Conservation (phyloP, 1,139 yeast species). For the Yamadazyma aaseri region DNA sequence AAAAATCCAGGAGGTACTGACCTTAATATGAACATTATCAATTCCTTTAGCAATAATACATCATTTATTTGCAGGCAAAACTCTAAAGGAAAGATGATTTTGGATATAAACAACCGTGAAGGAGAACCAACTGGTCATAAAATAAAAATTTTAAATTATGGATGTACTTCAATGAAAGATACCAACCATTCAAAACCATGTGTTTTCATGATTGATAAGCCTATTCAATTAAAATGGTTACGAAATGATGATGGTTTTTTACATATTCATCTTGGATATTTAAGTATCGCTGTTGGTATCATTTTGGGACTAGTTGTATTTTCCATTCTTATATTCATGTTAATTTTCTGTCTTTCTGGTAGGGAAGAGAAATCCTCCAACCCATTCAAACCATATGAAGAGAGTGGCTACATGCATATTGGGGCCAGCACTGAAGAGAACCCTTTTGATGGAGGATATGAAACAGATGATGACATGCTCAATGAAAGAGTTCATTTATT, state of each 20-base stretch:
- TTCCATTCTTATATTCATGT: constrained; percentile 29
- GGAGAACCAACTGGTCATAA: constrained; percentile 54
- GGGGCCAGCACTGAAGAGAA: constrained; percentile 28
- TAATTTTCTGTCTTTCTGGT: constrained; percentile 28
- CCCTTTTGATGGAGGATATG: constrained; percentile 40
- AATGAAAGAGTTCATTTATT: constrained; percentile 34
- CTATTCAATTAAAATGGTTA: constrained; percentile 59
- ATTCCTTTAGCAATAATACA: constrained; percentile 11
- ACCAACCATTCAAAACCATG: constrained; percentile 40
- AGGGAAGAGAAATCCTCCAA: constrained; percentile 9
- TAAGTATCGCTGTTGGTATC: constrained; percentile 66
- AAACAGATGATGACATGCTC: constrained; percentile 43
- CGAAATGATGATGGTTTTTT: constrained; percentile 36
- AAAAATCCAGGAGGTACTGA: not conserved
- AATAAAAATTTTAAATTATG: constrained; percentile 62
- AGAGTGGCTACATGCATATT: constrained; percentile 39
- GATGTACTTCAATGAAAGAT: constrained; percentile 52
- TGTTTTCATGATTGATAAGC: constrained; percentile 69
- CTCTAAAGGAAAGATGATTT: constrained; percentile 9
- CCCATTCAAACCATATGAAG: constrained; percentile 11
- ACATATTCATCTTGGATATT: constrained; percentile 61
- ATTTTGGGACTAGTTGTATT: constrained; percentile 53
- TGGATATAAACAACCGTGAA: constrained; percentile 10
- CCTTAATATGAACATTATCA: constrained; percentile 5
- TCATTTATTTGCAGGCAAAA: constrained; percentile 11